phyloP scores from a whole-genome alignment of 1,139 yeast species.

The Suhomyces terraborum region DNA sequence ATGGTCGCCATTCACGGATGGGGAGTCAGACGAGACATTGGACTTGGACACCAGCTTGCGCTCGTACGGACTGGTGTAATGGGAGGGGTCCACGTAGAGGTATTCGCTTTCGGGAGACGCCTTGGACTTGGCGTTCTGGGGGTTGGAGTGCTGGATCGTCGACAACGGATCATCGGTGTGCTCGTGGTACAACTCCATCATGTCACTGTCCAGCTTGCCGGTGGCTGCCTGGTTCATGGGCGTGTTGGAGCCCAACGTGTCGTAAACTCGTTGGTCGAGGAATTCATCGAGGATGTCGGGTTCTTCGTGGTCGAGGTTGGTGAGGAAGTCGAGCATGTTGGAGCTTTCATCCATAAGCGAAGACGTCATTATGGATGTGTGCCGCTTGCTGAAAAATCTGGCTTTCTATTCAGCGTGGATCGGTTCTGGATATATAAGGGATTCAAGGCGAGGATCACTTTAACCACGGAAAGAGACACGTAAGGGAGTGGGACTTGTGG shows the following conservation, averaged over 20 bases:
- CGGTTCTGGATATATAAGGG: neutral
- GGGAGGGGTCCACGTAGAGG: constrained; percentile 25
- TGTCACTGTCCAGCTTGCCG: constrained; percentile 18
- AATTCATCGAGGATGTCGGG: constrained; percentile 57
- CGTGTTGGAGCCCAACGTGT: constrained; percentile 33
- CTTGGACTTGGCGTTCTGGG: neutral
- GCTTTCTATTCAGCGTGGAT: neutral
- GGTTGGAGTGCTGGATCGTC: neutral
- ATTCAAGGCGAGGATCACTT: neutral
- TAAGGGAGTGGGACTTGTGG: neutral
- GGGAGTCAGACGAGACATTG: neutral
- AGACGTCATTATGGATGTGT: constrained; percentile 17
- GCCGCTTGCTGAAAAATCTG: neutral
- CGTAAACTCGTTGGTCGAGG: constrained; percentile 57
- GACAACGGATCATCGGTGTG: neutral
- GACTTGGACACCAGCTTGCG: constrained; percentile 3
- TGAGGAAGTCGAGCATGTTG: constrained; percentile 20
- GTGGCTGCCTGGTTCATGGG: constrained; percentile 18
- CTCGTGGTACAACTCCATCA: constrained; percentile 7
- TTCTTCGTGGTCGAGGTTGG: constrained; percentile 27
- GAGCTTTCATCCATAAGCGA: constrained; percentile 19
- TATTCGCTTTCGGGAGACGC: constrained; percentile 24
- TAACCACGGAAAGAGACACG: constrained; percentile 2
- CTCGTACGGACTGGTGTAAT: constrained; percentile 21
- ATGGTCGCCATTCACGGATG: constrained; percentile 3